Base-by-base conservation (phyloP, 768 basidiomycete species). In the Naematelia aurantialba region DNA sequence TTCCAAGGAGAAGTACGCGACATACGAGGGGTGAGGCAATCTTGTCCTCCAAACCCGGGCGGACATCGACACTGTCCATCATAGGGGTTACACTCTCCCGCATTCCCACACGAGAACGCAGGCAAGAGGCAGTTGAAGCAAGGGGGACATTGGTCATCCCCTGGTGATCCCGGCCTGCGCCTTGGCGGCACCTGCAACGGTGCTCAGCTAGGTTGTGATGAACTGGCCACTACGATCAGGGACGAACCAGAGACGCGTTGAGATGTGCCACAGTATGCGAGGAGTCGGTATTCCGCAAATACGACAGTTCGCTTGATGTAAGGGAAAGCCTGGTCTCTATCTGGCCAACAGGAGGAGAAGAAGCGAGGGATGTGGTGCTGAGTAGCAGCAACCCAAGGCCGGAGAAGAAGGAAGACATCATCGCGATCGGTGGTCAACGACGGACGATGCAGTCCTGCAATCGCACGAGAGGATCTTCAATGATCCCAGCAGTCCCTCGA, bases 81-180 rank as follows among this genome's bases (percentile, higher is more conserved):
- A 72, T 88, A 97, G 50, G 84, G 82, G 71, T 93, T 87, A 79
- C 96, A 99, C 45, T 85, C 80, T 25, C 91, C 93, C 65, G 85
- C 96, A 73, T 98, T 91, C 1, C 91, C 91, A 72, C 94, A 99
- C 0, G 82, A 87, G 77, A 93, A 97, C 0, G 84, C 88, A 0
- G 92, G 91, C 14, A 99, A 81, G 55, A 91, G 81, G 76, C 94
- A 99, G 77, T 99, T 98, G 81, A 99, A 99, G 78, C 93, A 97
- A 19, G 79, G 80, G 44, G 79, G 79, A 58, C 79, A 79, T 8
- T 58, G 45, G n/a, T 58, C 60, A 4, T 56, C 56, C 24, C 47
- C 17, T 39, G n/a, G 30, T 4, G 14, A 12, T 5, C 30, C 39
- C 12, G 55, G 55, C 31, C 45, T 29, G 5, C 58, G 58, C 8